phyloP scores from a whole-genome alignment of 805 yeast species.

The Saturnispora galanensis region DNA sequence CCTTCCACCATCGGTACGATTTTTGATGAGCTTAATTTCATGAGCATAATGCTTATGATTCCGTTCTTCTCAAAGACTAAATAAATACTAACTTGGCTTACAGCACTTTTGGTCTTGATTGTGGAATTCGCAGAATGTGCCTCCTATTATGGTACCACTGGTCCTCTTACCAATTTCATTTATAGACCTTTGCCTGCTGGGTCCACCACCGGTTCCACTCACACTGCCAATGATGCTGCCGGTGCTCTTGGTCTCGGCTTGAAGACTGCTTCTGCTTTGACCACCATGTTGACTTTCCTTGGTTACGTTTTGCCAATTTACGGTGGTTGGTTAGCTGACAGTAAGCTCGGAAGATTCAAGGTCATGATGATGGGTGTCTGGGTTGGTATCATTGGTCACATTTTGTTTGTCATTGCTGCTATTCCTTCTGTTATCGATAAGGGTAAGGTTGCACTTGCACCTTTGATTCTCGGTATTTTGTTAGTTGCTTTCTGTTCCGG shows the following conservation, averaged over 20 bases:
- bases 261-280: constrained; percentile 37
- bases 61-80: no score
- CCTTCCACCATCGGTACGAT: constrained; percentile 15
- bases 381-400: constrained; percentile 38
- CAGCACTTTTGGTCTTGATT: constrained; percentile 34
- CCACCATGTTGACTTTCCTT: constrained; percentile 36
- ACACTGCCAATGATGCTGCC: constrained; percentile 23
- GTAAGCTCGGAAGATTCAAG: constrained; percentile 36
- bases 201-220: constrained; percentile 36
- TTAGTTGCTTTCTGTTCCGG: constrained; percentile 40
- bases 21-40: no score
- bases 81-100: no score
- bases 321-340: constrained; percentile 46
- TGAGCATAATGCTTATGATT: no score
- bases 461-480: constrained; percentile 33
- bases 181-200: constrained; percentile 43
- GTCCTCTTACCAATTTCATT: constrained; percentile 38
- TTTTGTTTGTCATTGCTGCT: constrained; percentile 40
- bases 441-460: constrained; percentile 30
- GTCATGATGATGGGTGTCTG: constrained; percentile 41
- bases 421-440: constrained; percentile 34
- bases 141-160: constrained; percentile 39
- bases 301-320: constrained; percentile 43
- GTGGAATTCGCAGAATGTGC: constrained; percentile 48
- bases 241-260: constrained; percentile 43